phyloP scores from a whole-genome alignment of 352 stramenopile species.

The Pythium diclinum region DNA sequence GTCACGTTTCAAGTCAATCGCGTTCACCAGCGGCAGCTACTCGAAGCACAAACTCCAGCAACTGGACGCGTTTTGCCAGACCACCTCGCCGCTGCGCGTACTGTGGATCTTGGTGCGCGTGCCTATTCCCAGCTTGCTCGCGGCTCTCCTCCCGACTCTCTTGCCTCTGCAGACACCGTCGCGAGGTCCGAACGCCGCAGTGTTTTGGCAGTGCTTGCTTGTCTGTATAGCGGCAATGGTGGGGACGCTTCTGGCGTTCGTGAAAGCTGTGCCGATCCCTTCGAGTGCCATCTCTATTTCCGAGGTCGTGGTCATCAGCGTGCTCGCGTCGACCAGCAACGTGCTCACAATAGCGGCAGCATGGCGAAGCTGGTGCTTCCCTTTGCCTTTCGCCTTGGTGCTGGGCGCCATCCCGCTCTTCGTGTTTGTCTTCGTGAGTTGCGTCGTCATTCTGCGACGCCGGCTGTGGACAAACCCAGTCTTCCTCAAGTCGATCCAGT shows the following conservation, averaged over 20 bases:
- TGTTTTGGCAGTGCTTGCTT: neutral
- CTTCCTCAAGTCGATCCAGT: neutral
- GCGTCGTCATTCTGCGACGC: slow-evolving; percentile 8
- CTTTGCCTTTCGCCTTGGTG: slow-evolving; percentile 7
- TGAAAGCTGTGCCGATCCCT: slow-evolving; percentile 4
- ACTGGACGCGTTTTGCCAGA: neutral
- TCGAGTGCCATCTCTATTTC: neutral
- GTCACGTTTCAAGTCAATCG: neutral
- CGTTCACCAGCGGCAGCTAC: neutral
- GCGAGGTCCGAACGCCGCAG: neutral
- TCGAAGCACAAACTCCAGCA: neutral
- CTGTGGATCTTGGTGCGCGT: neutral
- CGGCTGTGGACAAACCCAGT: slow-evolving; percentile 8
- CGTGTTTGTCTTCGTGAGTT: neutral
- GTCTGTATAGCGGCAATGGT: neutral
- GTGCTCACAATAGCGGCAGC: neutral
- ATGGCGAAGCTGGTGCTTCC: neutral
- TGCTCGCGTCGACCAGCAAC: neutral
- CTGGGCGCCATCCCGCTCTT: neutral
- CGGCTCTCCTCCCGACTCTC: neutral
- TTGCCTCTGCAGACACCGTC: neutral
- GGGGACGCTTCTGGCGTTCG: neutral
- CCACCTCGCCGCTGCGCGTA: neutral
- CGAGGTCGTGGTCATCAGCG: neutral
- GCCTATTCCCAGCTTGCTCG: neutral